phyloP scores from a whole-genome alignment of 1,284 basidiomycete species.

The Trichosporon sp. region DNA sequence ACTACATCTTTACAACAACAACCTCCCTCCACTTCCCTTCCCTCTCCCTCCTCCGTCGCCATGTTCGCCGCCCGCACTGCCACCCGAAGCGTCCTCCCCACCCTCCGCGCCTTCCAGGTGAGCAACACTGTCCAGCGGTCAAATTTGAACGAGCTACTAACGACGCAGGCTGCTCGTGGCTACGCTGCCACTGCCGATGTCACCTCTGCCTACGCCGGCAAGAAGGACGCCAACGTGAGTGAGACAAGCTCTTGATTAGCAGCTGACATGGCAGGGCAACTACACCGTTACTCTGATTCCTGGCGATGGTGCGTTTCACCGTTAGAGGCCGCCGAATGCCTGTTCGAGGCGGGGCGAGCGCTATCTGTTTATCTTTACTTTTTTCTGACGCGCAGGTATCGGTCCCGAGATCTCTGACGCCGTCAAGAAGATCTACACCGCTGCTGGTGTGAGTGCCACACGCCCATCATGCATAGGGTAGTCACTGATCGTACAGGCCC shows the following conservation, averaged over 20 bases:
- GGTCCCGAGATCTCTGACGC: constrained; percentile 97
- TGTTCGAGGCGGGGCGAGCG: background rate
- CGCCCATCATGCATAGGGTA: background rate
- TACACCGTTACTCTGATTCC: constrained; percentile 56
- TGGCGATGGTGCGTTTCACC: constrained; percentile 30
- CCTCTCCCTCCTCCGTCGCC: background rate
- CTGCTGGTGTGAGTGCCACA: constrained; percentile 61
- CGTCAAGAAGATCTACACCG: constrained; percentile 86
- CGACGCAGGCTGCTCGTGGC: constrained; percentile 33
- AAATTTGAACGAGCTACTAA: background rate
- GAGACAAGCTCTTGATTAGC: background rate
- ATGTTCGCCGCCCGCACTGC: constrained; percentile 1
- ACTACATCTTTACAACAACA: background rate
- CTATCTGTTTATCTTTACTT: background rate
- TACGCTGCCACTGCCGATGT: constrained; percentile 36
- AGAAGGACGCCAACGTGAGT: constrained; percentile 77
- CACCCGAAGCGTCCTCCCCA: constrained; percentile 1
- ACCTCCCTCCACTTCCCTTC: background rate
- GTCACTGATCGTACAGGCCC: constrained; percentile 59
- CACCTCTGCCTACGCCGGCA: constrained; percentile 77
- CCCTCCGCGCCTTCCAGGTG: constrained; percentile 5
- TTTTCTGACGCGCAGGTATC: constrained; percentile 61
- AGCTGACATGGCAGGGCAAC: constrained; percentile 63
- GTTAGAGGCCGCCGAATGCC: background rate
- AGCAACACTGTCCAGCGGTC: background rate